Conservation (phyloP, 2,329 filamentous ascomycete genomes). For the Exserohilum turcica region DNA sequence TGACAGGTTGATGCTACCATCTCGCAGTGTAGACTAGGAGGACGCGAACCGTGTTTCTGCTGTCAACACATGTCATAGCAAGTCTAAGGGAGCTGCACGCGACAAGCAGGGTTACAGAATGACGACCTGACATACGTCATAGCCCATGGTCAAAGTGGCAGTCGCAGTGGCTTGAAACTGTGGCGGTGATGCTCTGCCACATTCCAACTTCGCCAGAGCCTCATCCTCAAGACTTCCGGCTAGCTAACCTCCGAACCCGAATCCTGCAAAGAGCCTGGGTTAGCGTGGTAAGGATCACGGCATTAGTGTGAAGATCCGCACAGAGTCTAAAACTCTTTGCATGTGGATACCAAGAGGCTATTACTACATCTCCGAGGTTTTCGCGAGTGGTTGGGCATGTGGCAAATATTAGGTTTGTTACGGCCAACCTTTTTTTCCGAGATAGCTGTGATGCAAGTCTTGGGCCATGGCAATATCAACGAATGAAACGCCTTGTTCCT, state of each 20-base stretch:
- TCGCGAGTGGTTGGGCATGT: neutral
- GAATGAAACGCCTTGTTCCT: too few species aligned
- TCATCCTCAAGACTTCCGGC: neutral
- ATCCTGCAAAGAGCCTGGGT: neutral
- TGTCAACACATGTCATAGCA: neutral
- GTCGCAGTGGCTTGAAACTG: slow-evolving; percentile 12
- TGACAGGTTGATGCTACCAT: neutral
- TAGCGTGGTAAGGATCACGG: neutral
- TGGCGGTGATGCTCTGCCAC: slow-evolving; percentile 1
- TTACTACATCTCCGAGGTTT: neutral
- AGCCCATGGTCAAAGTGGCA: slow-evolving; percentile 5
- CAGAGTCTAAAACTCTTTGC: neutral
- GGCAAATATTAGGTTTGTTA: too few species aligned
- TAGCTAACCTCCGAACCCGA: neutral
- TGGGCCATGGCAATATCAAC: too few species aligned
- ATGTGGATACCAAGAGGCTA: neutral
- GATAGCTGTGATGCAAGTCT: too few species aligned
- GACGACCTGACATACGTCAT: slow-evolving; percentile 11
- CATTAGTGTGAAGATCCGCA: neutral
- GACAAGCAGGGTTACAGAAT: slow-evolving; percentile 12
- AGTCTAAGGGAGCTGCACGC: slow-evolving; percentile 9
- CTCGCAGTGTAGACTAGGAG: neutral
- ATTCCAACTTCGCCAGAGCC: neutral
- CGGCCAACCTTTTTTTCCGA: too few species aligned
- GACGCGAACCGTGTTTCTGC: slow-evolving; percentile 4